Evolutionary conservation across 2,329 filamentous ascomycete species (phyloP), one percentile per base, ranked within the genome.

Genomic region (Penicillium sp.): DNA sequence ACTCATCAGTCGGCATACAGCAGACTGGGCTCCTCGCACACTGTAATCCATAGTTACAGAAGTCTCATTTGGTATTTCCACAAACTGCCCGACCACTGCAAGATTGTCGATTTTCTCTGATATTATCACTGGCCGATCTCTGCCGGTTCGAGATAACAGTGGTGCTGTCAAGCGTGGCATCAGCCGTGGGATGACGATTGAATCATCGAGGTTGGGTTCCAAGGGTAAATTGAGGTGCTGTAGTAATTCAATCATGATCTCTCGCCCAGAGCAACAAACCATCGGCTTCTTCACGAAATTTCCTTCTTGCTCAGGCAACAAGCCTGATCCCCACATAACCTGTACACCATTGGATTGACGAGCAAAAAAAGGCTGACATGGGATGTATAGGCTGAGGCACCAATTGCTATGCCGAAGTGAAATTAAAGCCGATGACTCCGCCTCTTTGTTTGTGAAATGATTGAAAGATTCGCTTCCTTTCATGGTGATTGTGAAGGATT

Each of bases 401-500:
- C 77, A 80, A 8, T 64, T 64, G 55, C 71, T 74, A 49, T 79
- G 73, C 49, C 69, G 69, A 14, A 76, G 59, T 0, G 70, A 72
- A 16, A 78, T 66, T 8, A 77, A 68, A 11, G 70, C 69, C 4
- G 70, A 68, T 0, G 70, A 69, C 1, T 70, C 70, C 0, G 73
- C 66, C 11, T 64, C 54, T 43, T 72, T 67, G 40, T 62, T 52
- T 3, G 38, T 14, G 11, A 69, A 54, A 1, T 60, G 56, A 2
- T 65, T 51, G 43, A 75, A 69, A 47, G 75, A 68, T n/a, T 66
- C 62, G 0, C 61, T 56, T 21, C 62, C 57, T 32, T 70, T 66
- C 5, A 76, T 61, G 0, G 76, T 79, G 24, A 77, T 66, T 4
- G 77, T 77, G 29, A 78, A 77, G 0, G 72, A 75, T 52, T 73